These are phyloP conservation scores for Cicer cuneatum DNA, from an alignment of 306 rosid species.

Conservation along the genomic window DNA sequence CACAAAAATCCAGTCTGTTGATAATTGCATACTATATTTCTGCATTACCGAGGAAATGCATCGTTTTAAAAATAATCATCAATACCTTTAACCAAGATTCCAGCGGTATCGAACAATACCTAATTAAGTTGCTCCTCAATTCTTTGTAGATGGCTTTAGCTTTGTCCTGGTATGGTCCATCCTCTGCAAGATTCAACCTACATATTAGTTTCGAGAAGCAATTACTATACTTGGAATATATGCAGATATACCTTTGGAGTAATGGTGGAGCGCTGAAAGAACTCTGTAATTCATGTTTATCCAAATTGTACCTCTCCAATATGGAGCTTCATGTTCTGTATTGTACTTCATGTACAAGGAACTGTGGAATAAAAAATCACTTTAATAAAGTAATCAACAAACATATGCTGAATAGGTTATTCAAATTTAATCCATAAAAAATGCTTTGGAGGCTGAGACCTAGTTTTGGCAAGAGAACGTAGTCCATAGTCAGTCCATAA, in stretches of 20 bases:
- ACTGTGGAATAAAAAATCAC: slow-evolving; percentile 49
- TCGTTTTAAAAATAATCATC: neutral
- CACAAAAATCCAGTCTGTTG: slow-evolving; percentile 73
- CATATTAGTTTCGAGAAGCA: slow-evolving; percentile 28
- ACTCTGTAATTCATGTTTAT: slow-evolving; percentile 78
- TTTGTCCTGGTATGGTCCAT: slow-evolving; percentile 73
- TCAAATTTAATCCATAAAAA: slow-evolving; percentile 6
- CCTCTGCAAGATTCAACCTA: slow-evolving; percentile 55
- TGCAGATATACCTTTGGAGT: slow-evolving; percentile 75
- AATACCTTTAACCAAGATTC: neutral
- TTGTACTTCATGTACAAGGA: slow-evolving; percentile 88
- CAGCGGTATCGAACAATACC: slow-evolving; percentile 52
- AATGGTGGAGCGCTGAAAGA: slow-evolving; percentile 87
- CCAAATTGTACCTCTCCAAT: slow-evolving; percentile 97
- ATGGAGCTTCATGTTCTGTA: slow-evolving; percentile 86
- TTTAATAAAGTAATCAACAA: slow-evolving; percentile 37
- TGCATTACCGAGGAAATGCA: slow-evolving; percentile 26
- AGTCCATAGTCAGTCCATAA: slow-evolving; percentile 90
- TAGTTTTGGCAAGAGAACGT: slow-evolving; percentile 88
- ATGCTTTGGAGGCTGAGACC: slow-evolving; percentile 51
- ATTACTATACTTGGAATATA: neutral
- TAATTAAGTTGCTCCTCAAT: slow-evolving; percentile 76
- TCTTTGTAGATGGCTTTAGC: slow-evolving; percentile 70
- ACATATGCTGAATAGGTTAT: slow-evolving; percentile 26
- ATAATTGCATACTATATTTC: slow-evolving; percentile 67